A percentile compares a stretch with the other conserved stretches of the same genome.
phyloP scores from a whole-genome alignment of 2,329 filamentous ascomycete species.

The Apiospora rasikravindrae region DNA sequence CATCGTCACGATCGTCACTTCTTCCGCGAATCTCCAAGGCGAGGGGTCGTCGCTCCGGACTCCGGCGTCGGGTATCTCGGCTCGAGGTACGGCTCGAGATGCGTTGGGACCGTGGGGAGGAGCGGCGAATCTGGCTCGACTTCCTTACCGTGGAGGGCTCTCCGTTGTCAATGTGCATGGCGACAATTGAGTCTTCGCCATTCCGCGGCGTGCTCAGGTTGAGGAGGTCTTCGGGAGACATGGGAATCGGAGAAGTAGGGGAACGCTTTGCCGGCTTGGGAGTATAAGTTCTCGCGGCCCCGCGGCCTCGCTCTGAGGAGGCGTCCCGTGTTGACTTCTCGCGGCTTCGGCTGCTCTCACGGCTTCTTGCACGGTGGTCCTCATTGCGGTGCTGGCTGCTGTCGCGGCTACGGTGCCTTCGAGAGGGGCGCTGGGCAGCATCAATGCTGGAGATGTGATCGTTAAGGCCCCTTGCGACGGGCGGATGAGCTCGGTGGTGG shows the following conservation, averaged over 20 bases:
- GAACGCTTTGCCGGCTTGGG: conserved; percentile 80
- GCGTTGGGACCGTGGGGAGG: conserved; percentile 38
- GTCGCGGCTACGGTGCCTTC: conserved; percentile 60
- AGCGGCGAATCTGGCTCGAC: conserved; percentile 38
- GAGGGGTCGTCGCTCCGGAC: conserved; percentile 51
- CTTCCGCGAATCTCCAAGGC: conserved; percentile 64
- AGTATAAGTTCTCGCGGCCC: conserved; percentile 65
- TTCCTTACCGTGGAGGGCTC: conserved; percentile 55
- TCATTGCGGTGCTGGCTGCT: conserved; percentile 55
- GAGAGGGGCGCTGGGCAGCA: conserved; percentile 69
- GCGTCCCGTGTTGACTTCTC: conserved; percentile 60
- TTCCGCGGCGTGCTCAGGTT: conserved; percentile 59
- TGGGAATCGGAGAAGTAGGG: conserved; percentile 88
- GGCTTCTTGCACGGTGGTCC: conserved; percentile 44
- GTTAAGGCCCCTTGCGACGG: conserved; percentile 71
- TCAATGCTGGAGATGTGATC: conserved; percentile 89
- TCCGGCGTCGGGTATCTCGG: conserved; percentile 51
- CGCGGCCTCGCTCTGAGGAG: conserved; percentile 75
- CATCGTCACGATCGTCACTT: conserved; percentile 64
- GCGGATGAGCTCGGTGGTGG: conserved; percentile 52
- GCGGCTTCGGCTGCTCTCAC: conserved; percentile 55
- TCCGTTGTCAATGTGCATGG: conserved; percentile 36
- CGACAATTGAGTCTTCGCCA: conserved; percentile 30
- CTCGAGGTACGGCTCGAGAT: conserved; percentile 54
- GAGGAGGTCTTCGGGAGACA: conserved; percentile 87